Percentiles rank a stretch among this genome's conserved stretches.
Conservation (phyloP, 257 asterid genomes). For the Solanum tarijense region DNA sequence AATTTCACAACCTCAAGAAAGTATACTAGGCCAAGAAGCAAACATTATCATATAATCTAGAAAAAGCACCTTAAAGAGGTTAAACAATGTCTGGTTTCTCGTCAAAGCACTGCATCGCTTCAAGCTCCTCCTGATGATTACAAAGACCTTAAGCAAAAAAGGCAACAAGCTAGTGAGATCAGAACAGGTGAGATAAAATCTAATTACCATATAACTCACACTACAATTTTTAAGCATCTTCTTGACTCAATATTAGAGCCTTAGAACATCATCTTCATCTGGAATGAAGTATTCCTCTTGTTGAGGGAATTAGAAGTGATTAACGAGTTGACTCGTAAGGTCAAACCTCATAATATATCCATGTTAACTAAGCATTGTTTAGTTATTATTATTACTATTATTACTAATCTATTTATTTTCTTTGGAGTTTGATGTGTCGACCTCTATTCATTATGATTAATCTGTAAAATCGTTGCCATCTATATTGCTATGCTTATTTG, state of each 20-base stretch:
- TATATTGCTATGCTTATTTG: not conserved
- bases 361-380: not conserved
- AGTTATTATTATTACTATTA: not conserved
- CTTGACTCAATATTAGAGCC: not conserved
- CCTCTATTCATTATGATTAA: not conserved
- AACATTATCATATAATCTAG: not conserved
- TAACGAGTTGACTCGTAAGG: not conserved
- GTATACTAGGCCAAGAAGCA: not conserved
- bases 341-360: not conserved
- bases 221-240: not conserved
- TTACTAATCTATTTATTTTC: not conserved
- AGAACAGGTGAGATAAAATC: not conserved
- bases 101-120: constrained; percentile 97
- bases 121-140: constrained; percentile 79
- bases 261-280: not conserved
- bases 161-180: constrained; percentile 6
- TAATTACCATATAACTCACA: not conserved
- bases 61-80: constrained; percentile 74
- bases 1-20: not conserved
- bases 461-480: not conserved
- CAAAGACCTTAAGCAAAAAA: constrained; percentile 53
- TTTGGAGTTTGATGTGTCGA: not conserved
- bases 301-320: not conserved
- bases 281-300: not conserved
- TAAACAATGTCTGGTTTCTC: constrained; percentile 72